phyloP scores from a whole-genome alignment of 1,139 yeast genomes.

The Pichia sp. region DNA sequence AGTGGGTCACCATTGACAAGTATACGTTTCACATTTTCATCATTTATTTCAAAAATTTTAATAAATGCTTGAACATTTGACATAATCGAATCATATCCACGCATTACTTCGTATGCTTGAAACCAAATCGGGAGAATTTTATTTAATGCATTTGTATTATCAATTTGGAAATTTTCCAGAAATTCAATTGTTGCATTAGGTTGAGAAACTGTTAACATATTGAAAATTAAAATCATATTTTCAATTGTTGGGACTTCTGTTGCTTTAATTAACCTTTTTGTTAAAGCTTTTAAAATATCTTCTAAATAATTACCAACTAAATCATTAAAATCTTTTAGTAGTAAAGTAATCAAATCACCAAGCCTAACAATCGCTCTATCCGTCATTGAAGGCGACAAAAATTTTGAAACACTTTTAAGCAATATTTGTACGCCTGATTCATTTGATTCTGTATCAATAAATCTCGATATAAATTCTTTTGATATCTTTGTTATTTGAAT shows the following conservation, averaged over 20 bases:
- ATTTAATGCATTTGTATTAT: conserved; percentile 36
- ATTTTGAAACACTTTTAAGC: conserved; percentile 57
- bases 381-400: conserved; percentile 63
- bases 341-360: conserved; percentile 61
- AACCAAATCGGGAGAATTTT: conserved; percentile 72
- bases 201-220: conserved; percentile 59
- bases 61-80: conserved; percentile 68
- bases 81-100: conserved; percentile 71
- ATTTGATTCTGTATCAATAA: conserved; percentile 32
- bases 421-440: conserved; percentile 49
- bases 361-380: conserved; percentile 77
- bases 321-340: conserved; percentile 52
- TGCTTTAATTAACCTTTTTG: conserved; percentile 56
- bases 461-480: conserved; percentile 38
- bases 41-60: conserved; percentile 53
- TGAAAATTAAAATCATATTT: conserved; percentile 69
- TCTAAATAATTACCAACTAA: conserved; percentile 38
- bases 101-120: conserved; percentile 67
- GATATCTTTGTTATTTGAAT: conserved; percentile 50
- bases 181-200: conserved; percentile 58
- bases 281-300: conserved; percentile 65
- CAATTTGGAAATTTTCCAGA: conserved; percentile 39
- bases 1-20: conserved; percentile 73
- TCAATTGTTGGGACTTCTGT: conserved; percentile 68
- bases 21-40: conserved; percentile 44